Percentiles rank a stretch among this genome's conserved stretches.
Conservation (phyloP, 441 rosid species). For the Gossypium trilobum region DNA sequence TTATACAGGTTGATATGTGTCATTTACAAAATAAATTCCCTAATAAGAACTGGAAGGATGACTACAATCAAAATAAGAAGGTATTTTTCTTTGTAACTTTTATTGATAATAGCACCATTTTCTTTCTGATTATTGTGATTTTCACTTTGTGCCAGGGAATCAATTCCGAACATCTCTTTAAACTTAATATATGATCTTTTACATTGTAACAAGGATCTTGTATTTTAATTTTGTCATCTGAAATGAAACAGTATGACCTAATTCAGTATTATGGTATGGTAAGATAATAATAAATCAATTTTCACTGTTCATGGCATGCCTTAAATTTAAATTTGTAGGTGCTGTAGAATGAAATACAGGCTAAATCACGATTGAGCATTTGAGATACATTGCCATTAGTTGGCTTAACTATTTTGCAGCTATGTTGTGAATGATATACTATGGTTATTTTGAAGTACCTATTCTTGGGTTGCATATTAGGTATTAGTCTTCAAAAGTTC, state of each 20-base stretch:
- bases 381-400: neutral
- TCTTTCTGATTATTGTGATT: neutral
- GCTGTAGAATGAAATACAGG: neutral
- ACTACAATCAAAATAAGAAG: constrained; percentile 65
- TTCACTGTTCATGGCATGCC: neutral
- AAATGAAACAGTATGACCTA: neutral
- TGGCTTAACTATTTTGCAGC: neutral
- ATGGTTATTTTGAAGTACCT: neutral
- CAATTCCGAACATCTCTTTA: neutral
- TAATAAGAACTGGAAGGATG: constrained; percentile 68
- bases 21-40: constrained; percentile 62
- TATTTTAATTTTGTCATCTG: constrained; percentile 1
- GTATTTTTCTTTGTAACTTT: constrained; percentile 19
- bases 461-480: neutral
- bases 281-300: neutral
- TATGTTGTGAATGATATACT: neutral
- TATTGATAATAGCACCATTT: neutral
- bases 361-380: neutral
- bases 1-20: constrained; percentile 73
- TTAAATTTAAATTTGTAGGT: constrained; percentile 3
- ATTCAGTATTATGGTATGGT: neutral
- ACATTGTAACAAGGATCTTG: neutral
- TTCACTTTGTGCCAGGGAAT: neutral
- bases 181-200: neutral
- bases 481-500: neutral